Base-by-base conservation (phyloP, 2,329 filamentous ascomycete genomes). In the Pestalotiopsis sp. region DNA sequence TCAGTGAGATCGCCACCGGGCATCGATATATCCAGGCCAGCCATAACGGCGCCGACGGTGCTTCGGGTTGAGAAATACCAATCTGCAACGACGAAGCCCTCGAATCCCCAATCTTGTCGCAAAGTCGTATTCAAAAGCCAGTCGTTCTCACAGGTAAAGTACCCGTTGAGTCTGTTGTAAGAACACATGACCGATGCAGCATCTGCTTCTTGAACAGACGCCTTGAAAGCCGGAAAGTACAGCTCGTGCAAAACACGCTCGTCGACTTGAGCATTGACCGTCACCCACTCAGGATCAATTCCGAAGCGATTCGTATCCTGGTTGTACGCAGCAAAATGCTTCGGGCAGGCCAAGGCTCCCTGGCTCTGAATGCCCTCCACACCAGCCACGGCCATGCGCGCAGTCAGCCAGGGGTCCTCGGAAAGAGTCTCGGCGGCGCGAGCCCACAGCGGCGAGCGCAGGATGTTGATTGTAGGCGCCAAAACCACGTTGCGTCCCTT, bases 381-480 rank as follows among this genome's bases (percentile, higher is more conserved):
- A 12, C 31, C 31, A 12, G 60, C 60, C 4, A 63, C 60, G 60
- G 60, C 60, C 60, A 63, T 63, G 60, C 60, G 60, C 12, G 60
- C 60, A 6, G 60, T 63, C 60, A 63, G 13, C 60, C 36, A 63
- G 12, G 60, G 60, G 17, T 63, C 60, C 31, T 63, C 60, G 11
- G 60, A 63, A 12, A 63, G 60, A 12, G 60, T 63, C 60, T 63
- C 60, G 12, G 60, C 60, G 31, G 60, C 60, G 3, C 60, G 36
- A 11, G 60, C 60, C 60, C 60, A 63, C 20, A 63, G 60, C n/a
- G 60, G 60, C 27, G 60, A 63, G 38, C 60, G 60, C 36, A 63
- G 17, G 11, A 63, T 63, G 60, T 63, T 63, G 38, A 63, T 63
- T 0, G 60, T 63, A 1, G 60, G 60, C 60, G 60, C 60, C 4